Evolutionary conservation across 768 basidiomycete species (phyloP).

Genomic region (Boletus rubropictus): DNA sequence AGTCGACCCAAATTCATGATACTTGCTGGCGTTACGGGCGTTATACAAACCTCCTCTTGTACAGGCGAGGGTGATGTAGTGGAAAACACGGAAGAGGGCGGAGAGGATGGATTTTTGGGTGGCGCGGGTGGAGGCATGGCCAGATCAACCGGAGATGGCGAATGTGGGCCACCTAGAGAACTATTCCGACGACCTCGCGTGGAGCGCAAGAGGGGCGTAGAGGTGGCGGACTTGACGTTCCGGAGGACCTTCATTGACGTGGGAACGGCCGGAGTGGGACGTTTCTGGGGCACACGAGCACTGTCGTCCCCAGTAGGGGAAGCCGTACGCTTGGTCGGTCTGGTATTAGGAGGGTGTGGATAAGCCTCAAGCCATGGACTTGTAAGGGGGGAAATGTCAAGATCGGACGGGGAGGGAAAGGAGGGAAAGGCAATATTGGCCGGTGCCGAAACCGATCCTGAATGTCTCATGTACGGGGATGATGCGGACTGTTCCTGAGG

Average conservation of each 20-base stretch:
- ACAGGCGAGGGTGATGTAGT: conserved; percentile 4
- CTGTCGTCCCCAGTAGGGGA: conserved; percentile 54
- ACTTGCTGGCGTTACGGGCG: conserved; percentile 84
- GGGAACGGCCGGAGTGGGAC: conserved; percentile 39
- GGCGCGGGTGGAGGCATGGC: conserved; percentile 84
- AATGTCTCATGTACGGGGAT: conserved; percentile 30
- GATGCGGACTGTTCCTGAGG: conserved; percentile 28
- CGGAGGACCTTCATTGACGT: conserved; percentile 23
- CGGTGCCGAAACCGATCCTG: conserved; percentile 57
- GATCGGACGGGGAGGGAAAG: conserved; percentile 43
- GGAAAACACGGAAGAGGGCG: conserved; percentile 7
- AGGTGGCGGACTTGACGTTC: conserved; percentile 46
- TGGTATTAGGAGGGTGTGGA: conserved; percentile 30
- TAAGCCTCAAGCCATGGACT: conserved; percentile 76
- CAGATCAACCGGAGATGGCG: conserved; percentile 83
- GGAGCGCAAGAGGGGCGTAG: conserved; percentile 52
- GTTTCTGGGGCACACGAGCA: conserved; percentile 44
- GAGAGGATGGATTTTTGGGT: conserved; percentile 27
- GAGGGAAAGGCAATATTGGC: conserved; percentile 68
- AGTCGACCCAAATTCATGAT: conserved; percentile 84
- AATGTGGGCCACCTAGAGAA: conserved; percentile 44
- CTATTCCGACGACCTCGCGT: conserved; percentile 40
- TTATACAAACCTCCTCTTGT: conserved; percentile 35
- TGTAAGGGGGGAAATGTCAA: conserved; percentile 74
- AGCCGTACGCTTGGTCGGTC: conserved; percentile 45